Percentiles rank a stretch among this genome's conserved stretches.
Evolutionary conservation across 1,284 basidiomycete species (phyloP).

Genomic region (Malassezia obtusa): DNA sequence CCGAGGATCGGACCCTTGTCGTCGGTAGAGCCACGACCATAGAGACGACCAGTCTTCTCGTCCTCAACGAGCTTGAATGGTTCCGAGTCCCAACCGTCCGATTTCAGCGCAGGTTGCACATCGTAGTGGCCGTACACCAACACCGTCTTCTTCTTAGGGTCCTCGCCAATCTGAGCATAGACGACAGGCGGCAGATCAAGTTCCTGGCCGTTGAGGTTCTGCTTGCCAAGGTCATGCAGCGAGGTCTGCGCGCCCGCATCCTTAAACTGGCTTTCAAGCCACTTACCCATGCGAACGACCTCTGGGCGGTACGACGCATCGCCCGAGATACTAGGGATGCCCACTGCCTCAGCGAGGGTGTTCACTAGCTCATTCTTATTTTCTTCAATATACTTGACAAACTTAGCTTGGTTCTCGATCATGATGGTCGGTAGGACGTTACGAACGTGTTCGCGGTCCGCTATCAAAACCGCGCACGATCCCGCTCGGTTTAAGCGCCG

Average conservation of each 20-base stretch:
- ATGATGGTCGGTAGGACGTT: constrained; percentile 11
- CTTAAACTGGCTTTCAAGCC: constrained; percentile 38
- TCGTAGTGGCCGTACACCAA: constrained; percentile 64
- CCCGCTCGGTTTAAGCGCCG: neutral
- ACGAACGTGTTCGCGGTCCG: neutral
- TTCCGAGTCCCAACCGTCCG: constrained; percentile 72
- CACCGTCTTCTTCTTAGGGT: constrained; percentile 77
- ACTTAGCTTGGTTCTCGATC: constrained; percentile 25
- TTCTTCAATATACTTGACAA: constrained; percentile 40
- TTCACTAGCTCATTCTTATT: constrained; percentile 38
- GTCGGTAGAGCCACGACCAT: constrained; percentile 60
- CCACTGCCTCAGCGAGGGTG: constrained; percentile 39
- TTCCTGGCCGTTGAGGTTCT: constrained; percentile 69
- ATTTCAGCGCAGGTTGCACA: constrained; percentile 54
- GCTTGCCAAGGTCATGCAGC: constrained; percentile 56
- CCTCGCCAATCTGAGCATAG: constrained; percentile 63
- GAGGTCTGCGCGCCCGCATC: constrained; percentile 35
- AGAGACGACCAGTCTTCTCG: constrained; percentile 61
- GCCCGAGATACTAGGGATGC: constrained; percentile 45
- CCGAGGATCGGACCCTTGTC: constrained; percentile 55
- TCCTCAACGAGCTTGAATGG: constrained; percentile 74
- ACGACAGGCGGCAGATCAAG: constrained; percentile 74
- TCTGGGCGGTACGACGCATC: constrained; percentile 43
- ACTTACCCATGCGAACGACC: constrained; percentile 44
- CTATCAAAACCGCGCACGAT: neutral